These are phyloP conservation scores for Scytalidium lignicola DNA, from an alignment of 2,329 filamentous ascomycete species.

Conservation along the genomic window DNA sequence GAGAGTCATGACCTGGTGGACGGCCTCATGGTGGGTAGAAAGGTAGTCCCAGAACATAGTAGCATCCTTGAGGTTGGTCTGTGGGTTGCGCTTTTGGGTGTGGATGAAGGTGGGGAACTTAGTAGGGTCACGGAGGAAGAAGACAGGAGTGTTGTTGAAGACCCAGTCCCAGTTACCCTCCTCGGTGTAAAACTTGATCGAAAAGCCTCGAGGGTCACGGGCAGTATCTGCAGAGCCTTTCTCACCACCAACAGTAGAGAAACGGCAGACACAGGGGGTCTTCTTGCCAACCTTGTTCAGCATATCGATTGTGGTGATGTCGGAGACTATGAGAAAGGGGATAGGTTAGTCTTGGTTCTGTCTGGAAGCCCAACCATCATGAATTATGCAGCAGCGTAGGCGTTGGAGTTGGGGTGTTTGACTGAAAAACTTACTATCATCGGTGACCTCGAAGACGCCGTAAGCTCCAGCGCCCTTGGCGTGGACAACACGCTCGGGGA, in stretches of 20 bases:
- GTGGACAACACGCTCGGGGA: conserved; percentile 44
- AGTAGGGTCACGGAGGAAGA: conserved; percentile 69
- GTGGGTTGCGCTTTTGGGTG: conserved; percentile 71
- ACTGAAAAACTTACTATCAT: conserved; percentile 27
- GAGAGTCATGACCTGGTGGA: conserved; percentile 60
- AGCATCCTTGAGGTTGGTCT: conserved; percentile 65
- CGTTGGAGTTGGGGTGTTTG: conserved; percentile 17
- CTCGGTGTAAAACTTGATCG: conserved; percentile 62
- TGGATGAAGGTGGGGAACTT: conserved; percentile 75
- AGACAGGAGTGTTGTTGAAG: conserved; percentile 72
- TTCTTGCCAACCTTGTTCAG: conserved; percentile 61
- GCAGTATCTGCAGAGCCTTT: conserved; percentile 63
- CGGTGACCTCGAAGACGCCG: conserved; percentile 27
- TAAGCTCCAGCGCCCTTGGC: conserved; percentile 47
- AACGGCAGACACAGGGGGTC: conserved; percentile 61
- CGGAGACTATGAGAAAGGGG: background rate
- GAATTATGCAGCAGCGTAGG: too few relatives aligned
- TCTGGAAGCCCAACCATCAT: too few relatives aligned
- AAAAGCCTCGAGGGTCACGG: conserved; percentile 62
- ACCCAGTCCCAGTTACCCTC: conserved; percentile 71
- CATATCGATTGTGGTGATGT: conserved; percentile 38
- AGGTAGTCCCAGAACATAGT: conserved; percentile 42
- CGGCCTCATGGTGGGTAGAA: conserved; percentile 54
- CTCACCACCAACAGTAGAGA: conserved; percentile 68
- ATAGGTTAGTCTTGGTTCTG: too few relatives aligned